Evolutionary conservation across 805 yeast species (phyloP).

Genomic region (Myxozyma nipponensis): DNA sequence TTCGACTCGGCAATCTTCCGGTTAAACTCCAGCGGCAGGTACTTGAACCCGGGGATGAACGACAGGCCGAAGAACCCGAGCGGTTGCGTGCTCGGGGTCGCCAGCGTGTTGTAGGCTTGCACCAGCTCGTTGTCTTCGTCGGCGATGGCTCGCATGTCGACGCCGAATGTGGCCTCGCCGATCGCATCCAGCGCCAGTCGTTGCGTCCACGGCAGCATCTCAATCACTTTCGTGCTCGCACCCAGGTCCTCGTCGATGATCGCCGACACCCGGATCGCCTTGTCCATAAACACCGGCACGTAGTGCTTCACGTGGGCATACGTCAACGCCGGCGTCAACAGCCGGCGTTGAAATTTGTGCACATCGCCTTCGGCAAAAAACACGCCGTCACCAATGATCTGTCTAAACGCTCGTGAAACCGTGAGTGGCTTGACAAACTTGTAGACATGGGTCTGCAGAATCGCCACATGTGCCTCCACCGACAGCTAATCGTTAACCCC

Average conservation of each 20-base stretch:
- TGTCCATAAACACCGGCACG: slow-evolving; percentile 17
- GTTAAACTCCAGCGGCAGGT: slow-evolving; percentile 15
- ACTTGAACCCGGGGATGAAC: slow-evolving; percentile 18
- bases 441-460: slow-evolving; percentile 21
- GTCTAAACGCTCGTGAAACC: slow-evolving; percentile 15
- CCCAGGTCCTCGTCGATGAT: slow-evolving; percentile 6
- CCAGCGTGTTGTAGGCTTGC: slow-evolving; percentile 9
- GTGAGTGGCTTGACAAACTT: slow-evolving; percentile 18
- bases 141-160: slow-evolving; percentile 16
- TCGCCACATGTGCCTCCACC: slow-evolving; percentile 12
- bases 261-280: slow-evolving; percentile 1
- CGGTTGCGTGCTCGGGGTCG: slow-evolving; percentile 15
- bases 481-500: slow-evolving; percentile 8
- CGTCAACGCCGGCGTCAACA: slow-evolving; percentile 17
- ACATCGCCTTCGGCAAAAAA: slow-evolving; percentile 24
- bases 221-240: slow-evolving; percentile 8
- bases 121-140: slow-evolving; percentile 19
- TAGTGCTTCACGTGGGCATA: slow-evolving; percentile 14
- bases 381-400: slow-evolving; percentile 20
- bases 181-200: slow-evolving; percentile 21
- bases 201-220: slow-evolving; percentile 3
- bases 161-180: slow-evolving; percentile 23
- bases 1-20: slow-evolving; percentile 9
- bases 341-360: slow-evolving; percentile 24
- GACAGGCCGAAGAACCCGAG: slow-evolving; percentile 8